Evolutionary conservation across 495 filamentous ascomycete genomes (phyloP), one percentile per base, ranked within the genome.

Genomic region (Polyplosphaeria fusca): DNA sequence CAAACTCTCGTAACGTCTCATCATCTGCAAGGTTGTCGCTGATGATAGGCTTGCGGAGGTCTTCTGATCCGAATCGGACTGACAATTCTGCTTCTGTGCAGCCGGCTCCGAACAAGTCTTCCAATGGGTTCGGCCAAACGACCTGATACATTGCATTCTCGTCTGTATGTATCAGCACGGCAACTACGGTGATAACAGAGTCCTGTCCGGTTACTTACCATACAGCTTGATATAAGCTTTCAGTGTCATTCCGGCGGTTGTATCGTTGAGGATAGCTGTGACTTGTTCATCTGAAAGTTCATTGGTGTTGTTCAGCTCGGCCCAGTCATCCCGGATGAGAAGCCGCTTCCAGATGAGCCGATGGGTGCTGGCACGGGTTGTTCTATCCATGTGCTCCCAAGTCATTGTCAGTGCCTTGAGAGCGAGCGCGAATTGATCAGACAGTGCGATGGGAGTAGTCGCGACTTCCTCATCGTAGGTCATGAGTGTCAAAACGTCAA

Each of bases 311-410:
- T 82, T 82, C 60, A 86, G 72, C 23, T 62, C 69, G 42, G 76
- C 76, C 87, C 89, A 95, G 66, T 95, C 81, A 64, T 95, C 88
- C 41, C 80, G 79, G 47, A 90, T 78, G 57, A 84, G 82, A 63
- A 87, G 88, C 32, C 91, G 82, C 60, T 90, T 82, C 90, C 91
- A 96, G 50, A 95, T 85, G 24, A 92, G 76, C 30, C 81, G 83
- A 60, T 86, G 80, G 38, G 83, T 71, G 43, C 77, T 70, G 27
- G 82, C 74, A 35, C 75, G 68, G 28, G 79, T 78, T 1, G 78
- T 78, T n/a, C 69, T 62, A 40, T 77, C 69, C 38, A 63, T 70
- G 13, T 76, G 72, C 22, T 75, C 71, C 58, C 78, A 74, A 19
- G 76, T 76, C 38, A 79, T 73, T 46, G 76, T 76, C 5, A 92